Percentiles rank a stretch among this genome's conserved stretches.
Evolutionary conservation across 768 basidiomycete species (phyloP).

Genomic region (Auriscalpium vulgare): DNA sequence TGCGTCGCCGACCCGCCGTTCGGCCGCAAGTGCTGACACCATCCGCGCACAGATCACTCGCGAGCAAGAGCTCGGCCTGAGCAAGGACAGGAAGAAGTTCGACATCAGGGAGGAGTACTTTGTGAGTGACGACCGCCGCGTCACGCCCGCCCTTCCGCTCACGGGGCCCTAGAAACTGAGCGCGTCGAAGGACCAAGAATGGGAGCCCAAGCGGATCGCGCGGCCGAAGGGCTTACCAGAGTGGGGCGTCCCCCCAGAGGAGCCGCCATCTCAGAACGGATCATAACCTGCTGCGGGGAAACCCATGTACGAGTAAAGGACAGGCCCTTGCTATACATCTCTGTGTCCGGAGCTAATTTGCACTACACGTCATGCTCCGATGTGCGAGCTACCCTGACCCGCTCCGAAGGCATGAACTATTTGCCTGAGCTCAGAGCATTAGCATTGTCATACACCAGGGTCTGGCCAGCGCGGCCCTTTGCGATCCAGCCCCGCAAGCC

Average conservation of each 20-base stretch:
- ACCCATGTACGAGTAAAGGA: too few relatives aligned
- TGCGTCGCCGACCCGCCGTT: constrained; percentile 21
- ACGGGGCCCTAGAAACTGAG: constrained; percentile 49
- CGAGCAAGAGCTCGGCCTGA: constrained; percentile 71
- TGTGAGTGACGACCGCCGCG: constrained; percentile 43
- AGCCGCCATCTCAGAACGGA: constrained; percentile 26
- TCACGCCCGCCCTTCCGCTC: not conserved
- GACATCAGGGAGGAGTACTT: constrained; percentile 96
- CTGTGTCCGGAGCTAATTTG: too few relatives aligned
- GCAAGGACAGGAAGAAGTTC: constrained; percentile 66
- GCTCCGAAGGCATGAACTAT: too few relatives aligned
- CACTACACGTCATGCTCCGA: too few relatives aligned
- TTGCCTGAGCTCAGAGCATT: too few relatives aligned
- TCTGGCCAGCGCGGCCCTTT: too few relatives aligned
- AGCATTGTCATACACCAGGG: too few relatives aligned
- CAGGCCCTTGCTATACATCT: too few relatives aligned
- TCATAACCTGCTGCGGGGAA: too few relatives aligned
- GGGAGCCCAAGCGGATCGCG: constrained; percentile 81
- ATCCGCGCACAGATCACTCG: constrained; percentile 48
- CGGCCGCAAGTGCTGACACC: not conserved
- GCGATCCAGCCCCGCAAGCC: too few relatives aligned
- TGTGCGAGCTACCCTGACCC: too few relatives aligned
- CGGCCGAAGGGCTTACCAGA: constrained; percentile 86
- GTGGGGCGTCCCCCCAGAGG: constrained; percentile 81
- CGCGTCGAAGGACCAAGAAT: constrained; percentile 56